phyloP scores from a whole-genome alignment of 2,329 filamentous ascomycete genomes.

The Hymenoscyphus repandus region DNA sequence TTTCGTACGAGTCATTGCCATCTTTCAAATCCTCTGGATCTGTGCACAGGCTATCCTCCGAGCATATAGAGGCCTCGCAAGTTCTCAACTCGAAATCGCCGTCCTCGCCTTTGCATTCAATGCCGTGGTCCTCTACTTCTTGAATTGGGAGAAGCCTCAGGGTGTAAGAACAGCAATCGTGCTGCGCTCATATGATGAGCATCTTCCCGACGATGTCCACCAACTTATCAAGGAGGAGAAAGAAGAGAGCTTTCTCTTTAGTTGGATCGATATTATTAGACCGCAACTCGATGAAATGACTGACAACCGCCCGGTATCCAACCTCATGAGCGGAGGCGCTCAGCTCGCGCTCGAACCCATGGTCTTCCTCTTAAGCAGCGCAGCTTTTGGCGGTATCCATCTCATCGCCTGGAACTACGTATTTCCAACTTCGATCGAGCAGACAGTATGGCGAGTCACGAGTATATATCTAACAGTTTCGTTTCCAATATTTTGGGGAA shows the following conservation, averaged over 20 bases:
- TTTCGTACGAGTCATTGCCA: conserved; percentile 6
- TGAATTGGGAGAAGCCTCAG: conserved; percentile 12
- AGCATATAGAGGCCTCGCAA: not conserved
- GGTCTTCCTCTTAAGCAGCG: not conserved
- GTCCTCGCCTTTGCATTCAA: conserved; percentile 8
- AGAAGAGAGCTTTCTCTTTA: not conserved
- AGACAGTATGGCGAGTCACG: too few relatives aligned
- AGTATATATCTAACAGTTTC: too few relatives aligned
- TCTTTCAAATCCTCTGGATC: conserved; percentile 7
- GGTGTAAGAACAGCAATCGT: conserved; percentile 3
- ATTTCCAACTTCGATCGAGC: conserved; percentile 13
- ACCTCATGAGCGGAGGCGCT: conserved; percentile 1
- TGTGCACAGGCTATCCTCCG: not conserved
- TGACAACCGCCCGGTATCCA: not conserved
- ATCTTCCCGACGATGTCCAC: not conserved
- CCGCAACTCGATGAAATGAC: not conserved
- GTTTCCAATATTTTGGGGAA: too few relatives aligned
- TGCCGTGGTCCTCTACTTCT: conserved; percentile 8
- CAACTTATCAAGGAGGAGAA: not conserved
- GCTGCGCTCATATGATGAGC: not conserved
- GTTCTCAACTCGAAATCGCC: conserved; percentile 10
- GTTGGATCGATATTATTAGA: not conserved
- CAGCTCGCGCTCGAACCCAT: not conserved
- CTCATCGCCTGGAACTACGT: conserved; percentile 16
- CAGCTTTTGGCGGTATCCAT: conserved; percentile 16